phyloP scores from a whole-genome alignment of 129 eudicot genomes.

The Saussurea involucrata region DNA sequence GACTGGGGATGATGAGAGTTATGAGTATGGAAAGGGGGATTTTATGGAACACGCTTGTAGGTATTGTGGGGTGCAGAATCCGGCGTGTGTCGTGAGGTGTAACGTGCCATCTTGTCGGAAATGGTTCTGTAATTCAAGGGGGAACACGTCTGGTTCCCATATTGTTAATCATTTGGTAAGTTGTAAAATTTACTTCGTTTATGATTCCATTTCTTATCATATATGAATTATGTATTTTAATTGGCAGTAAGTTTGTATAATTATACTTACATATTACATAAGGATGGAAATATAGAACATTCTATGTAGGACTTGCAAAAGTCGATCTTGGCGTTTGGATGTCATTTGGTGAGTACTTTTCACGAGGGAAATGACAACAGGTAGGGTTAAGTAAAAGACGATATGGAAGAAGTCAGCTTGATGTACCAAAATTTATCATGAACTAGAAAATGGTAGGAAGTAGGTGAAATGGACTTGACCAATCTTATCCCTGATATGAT shows the following conservation, averaged over 20 bases:
- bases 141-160: slow-evolving; percentile 90
- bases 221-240: background rate
- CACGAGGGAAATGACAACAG: background rate
- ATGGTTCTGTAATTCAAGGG: slow-evolving; percentile 94
- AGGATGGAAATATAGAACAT: background rate
- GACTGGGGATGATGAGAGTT: slow-evolving; percentile 73
- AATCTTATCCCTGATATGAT: background rate
- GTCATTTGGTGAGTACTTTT: background rate
- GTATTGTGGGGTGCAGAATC: slow-evolving; percentile 90
- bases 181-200: background rate
- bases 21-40: slow-evolving; percentile 77
- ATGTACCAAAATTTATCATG: background rate
- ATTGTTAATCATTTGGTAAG: slow-evolving; percentile 87
- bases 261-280: background rate
- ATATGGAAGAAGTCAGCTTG: background rate
- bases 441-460: background rate
- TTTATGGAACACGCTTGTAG: slow-evolving; percentile 81
- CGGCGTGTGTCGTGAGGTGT: slow-evolving; percentile 92
- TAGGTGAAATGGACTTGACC: background rate
- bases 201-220: background rate
- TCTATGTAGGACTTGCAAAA: slow-evolving; percentile 1
- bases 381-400: background rate
- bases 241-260: background rate
- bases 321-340: background rate
- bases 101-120: slow-evolving; percentile 90